A percentile compares a stretch with the other conserved stretches of the same genome.
These are phyloP conservation scores for Colletotrichum australisinense DNA, from an alignment of 2,329 filamentous ascomycete species.

Conservation along the genomic window DNA sequence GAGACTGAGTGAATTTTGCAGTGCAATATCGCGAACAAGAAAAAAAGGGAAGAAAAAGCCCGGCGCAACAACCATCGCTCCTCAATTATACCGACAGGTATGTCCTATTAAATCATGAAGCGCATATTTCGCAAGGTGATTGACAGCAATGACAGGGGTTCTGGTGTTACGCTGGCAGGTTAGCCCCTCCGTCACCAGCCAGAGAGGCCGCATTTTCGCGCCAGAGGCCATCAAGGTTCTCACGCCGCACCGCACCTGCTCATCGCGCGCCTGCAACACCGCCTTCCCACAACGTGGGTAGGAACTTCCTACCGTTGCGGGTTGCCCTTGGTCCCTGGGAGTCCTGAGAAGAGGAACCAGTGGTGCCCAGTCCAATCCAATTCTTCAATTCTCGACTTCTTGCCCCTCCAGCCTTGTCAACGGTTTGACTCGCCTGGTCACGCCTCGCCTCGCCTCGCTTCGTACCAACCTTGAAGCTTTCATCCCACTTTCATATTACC, in stretches of 20 bases:
- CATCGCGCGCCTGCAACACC: conserved; percentile 31
- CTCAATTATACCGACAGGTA: conserved; percentile 7
- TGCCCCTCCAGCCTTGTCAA: conserved; percentile 12
- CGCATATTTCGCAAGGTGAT: conserved; percentile 15
- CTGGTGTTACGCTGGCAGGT: conserved; percentile 28
- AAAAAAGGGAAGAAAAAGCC: background rate
- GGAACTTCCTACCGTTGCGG: background rate
- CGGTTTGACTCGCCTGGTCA: conserved; percentile 14
- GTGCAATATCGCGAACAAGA: background rate
- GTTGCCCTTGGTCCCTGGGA: conserved; percentile 5
- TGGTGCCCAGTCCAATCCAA: background rate
- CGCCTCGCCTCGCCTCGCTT: background rate
- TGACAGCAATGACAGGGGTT: conserved; percentile 31
- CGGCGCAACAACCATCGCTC: background rate
- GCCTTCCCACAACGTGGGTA: conserved; percentile 23
- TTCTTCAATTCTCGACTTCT: background rate
- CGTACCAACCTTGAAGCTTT: background rate
- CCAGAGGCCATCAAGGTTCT: conserved; percentile 35
- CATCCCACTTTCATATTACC: conserved; percentile 5
- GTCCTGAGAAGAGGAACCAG: background rate
- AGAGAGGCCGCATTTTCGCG: conserved; percentile 33
- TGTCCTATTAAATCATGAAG: conserved; percentile 18
- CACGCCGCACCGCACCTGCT: conserved; percentile 22
- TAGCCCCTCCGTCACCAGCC: conserved; percentile 33
- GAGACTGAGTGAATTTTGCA: conserved; percentile 5